Conservation (phyloP, 768 basidiomycete genomes). For the Russula dissimulans region DNA sequence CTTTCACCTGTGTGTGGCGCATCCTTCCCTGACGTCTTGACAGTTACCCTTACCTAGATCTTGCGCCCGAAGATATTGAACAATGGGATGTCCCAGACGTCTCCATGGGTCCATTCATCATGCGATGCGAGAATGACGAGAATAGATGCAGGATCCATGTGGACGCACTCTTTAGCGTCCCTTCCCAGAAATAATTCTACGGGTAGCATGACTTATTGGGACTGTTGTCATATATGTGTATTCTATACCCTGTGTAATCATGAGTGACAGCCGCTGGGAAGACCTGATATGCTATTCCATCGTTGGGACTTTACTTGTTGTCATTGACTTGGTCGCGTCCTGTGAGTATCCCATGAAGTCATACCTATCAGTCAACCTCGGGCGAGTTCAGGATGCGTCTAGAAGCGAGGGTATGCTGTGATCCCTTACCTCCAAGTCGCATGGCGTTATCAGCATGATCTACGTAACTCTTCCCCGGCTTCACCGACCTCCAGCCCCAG, state of each 20-base stretch:
- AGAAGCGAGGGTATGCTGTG: background rate
- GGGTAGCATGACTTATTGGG: background rate
- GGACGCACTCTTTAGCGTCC: constrained; percentile 50
- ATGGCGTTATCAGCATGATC: background rate
- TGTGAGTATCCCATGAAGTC: background rate
- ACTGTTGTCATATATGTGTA: constrained; percentile 2
- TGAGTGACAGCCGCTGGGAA: background rate
- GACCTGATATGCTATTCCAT: background rate
- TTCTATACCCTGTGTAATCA: constrained; percentile 2
- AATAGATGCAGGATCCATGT: constrained; percentile 25
- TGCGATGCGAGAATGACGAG: constrained; percentile 8
- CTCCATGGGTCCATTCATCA: constrained; percentile 11
- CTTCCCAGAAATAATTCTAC: constrained; percentile 20
- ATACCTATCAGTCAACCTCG: background rate
- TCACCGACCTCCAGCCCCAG: too few relatives aligned
- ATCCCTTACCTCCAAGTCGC: background rate
- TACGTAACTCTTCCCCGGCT: background rate
- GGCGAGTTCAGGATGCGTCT: background rate
- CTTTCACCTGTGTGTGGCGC: background rate
- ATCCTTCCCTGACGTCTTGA: background rate
- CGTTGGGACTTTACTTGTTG: background rate
- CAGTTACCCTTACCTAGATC: constrained; percentile 17
- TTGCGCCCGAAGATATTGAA: constrained; percentile 13
- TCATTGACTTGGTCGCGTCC: background rate
- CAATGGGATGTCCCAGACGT: constrained; percentile 6